Evolutionary conservation across 805 yeast species (phyloP).

Genomic region (Candida odintsovae): DNA sequence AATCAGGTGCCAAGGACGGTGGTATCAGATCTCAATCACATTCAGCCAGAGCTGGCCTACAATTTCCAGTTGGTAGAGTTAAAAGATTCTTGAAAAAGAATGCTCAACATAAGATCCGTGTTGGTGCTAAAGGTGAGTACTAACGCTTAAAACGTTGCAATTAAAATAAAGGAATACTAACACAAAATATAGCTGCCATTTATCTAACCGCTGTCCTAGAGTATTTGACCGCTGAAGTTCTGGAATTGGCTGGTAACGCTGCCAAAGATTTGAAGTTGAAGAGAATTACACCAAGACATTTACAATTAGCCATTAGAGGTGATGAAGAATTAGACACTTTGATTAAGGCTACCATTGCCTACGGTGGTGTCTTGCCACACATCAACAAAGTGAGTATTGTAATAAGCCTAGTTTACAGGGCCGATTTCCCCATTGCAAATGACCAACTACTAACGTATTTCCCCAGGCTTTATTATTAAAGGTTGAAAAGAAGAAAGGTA

Average conservation of each 20-base stretch:
- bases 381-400: slow-evolving; percentile 31
- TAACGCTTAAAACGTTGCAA: too few species aligned
- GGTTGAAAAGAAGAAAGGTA: slow-evolving; percentile 17
- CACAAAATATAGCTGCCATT: slow-evolving; percentile 58
- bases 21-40: slow-evolving; percentile 69
- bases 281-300: slow-evolving; percentile 96
- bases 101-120: slow-evolving; percentile 79
- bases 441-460: not conserved
- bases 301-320: slow-evolving; percentile 95
- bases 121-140: slow-evolving; percentile 57
- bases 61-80: slow-evolving; percentile 98
- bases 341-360: slow-evolving; percentile 91
- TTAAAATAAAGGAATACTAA: slow-evolving; percentile 3
- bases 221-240: slow-evolving; percentile 93
- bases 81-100: slow-evolving; percentile 91
- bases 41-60: slow-evolving; percentile 91
- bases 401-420: not conserved
- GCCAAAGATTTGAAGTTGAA: slow-evolving; percentile 98
- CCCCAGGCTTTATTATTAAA: slow-evolving; percentile 15
- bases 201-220: slow-evolving; percentile 94
- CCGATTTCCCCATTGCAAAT: not conserved
- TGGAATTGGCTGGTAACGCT: slow-evolving; percentile 97
- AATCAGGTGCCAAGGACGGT: slow-evolving; percentile 76
- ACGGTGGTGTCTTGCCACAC: slow-evolving; percentile 99
- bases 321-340: slow-evolving; percentile 96